Percentiles rank a stretch among this genome's conserved stretches.
Conservation (phyloP, 2,329 filamentous ascomycete species). For the Diaporthe aspalathi region DNA sequence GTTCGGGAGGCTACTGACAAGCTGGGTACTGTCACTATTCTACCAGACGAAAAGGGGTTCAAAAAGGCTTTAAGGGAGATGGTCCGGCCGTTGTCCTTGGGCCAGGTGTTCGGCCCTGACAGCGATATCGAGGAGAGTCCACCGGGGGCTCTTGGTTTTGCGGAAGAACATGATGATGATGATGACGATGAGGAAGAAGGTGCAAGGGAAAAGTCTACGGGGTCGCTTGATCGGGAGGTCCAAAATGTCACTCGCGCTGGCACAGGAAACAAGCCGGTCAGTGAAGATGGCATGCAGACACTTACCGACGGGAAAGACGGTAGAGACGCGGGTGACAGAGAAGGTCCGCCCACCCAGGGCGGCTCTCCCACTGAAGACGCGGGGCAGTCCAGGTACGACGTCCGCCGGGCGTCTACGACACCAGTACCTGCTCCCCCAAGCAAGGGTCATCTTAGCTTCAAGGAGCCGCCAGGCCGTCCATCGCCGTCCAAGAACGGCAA, state of each 20-base stretch:
- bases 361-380: not conserved
- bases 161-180: conserved; percentile 42
- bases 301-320: not conserved
- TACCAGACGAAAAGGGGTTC: conserved; percentile 67
- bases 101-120: conserved; percentile 54
- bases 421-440: conserved; percentile 25
- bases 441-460: conserved; percentile 30
- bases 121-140: conserved; percentile 51
- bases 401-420: conserved; percentile 9
- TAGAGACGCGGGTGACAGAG: not conserved
- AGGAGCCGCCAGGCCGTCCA: conserved; percentile 21
- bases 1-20: conserved; percentile 66
- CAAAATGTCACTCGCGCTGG: conserved; percentile 35
- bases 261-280: not conserved
- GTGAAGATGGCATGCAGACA: conserved; percentile 13
- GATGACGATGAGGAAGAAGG: conserved; percentile 41
- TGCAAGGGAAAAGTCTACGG: conserved; percentile 1
- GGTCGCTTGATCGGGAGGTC: conserved; percentile 45
- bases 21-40: conserved; percentile 69
- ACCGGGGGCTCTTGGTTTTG: conserved; percentile 51
- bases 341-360: not conserved
- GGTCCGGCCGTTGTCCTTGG: conserved; percentile 55
- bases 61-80: conserved; percentile 58
- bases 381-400: not conserved
- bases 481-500: conserved; percentile 18